These are phyloP conservation scores for Penicillium coprophilum DNA, from an alignment of 495 filamentous ascomycete genomes.

Conservation along the genomic window DNA sequence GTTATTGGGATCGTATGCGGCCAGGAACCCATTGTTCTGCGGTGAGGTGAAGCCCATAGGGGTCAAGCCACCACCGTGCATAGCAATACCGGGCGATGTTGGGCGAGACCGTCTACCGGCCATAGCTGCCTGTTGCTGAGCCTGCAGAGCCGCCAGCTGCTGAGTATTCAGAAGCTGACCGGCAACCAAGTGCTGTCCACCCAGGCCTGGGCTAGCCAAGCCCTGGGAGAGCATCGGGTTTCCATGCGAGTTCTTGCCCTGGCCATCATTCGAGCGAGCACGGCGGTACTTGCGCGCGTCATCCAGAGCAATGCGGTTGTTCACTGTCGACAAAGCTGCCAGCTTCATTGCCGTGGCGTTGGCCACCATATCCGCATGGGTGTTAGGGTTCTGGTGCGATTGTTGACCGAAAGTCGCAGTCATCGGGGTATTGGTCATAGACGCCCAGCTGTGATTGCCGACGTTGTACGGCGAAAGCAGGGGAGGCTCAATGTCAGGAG, in stretches of 20 bases:
- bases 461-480: conserved; percentile 86
- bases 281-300: conserved; percentile 93
- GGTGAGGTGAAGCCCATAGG: conserved; percentile 78
- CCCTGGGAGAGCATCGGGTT: conserved; percentile 53
- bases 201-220: conserved; percentile 52
- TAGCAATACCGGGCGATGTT: conserved; percentile 83
- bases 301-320: conserved; percentile 95
- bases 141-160: conserved; percentile 82
- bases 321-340: conserved; percentile 93
- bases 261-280: conserved; percentile 84
- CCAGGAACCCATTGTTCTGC: conserved; percentile 93
- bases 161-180: conserved; percentile 84
- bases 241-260: conserved; percentile 47
- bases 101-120: conserved; percentile 84
- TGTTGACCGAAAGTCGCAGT: conserved; percentile 72
- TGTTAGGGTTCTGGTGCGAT: conserved; percentile 45
- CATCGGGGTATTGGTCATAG: conserved; percentile 98
- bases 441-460: conserved; percentile 92
- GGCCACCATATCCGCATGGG: conserved; percentile 95
- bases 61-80: conserved; percentile 63
- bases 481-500: conserved; percentile 77
- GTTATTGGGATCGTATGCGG: conserved; percentile 77
- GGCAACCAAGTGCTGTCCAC: conserved; percentile 70
- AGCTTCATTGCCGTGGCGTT: conserved; percentile 99
- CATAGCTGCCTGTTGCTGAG: conserved; percentile 77